Base-by-base conservation (phyloP, 257 asterid species). In the Ballota nigra region DNA sequence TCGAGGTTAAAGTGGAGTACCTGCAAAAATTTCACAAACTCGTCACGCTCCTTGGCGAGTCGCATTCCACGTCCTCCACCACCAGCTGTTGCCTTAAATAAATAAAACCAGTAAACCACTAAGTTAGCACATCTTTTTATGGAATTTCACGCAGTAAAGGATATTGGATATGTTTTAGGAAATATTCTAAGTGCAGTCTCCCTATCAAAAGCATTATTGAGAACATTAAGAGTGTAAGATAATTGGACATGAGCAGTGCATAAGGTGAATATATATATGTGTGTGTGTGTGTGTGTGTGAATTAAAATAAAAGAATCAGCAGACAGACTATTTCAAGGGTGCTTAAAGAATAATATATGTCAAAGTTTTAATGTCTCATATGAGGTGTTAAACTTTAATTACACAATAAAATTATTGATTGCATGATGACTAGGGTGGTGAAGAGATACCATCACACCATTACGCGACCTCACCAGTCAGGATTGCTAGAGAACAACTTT, bases 31-130 rank as follows among this genome's bases (percentile, higher is more conserved):
- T 95, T 95, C 68, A 95, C 96, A 80, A 92, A 95, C 86, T 95
- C 99, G 6, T 81, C 88, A 74, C 91, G 98, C 82, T 86, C 95
- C 77, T 89, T 92, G 52, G 99, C 97, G 53, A 95, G 96, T 68
- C 98, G 99, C 98, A 95, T 95, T 79, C 99, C 99, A 83, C 99
- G 98, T 66, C 99, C 99, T 73, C 99, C 99, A 41, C 99, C 99
- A 77, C 99, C 99, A 64, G 99, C 98, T 26, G 99, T 92, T 77
- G 99, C 99, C 98, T 92, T 77, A 77, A 83, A 67, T 79, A 64
- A 77, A 53, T 56, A 69, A 53, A 19, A 19, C 28, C 59, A 49
- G 60, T 63, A 53, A 19, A 19, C 28, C 59, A 49, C 63, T 63
- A 71, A 69, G 72, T 74, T 66, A 81, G 64, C 62, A 74, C 34